These are phyloP conservation scores for Paramecium pentaurelia DNA, from an alignment of 73 alveolate species.

Conservation along the genomic window DNA sequence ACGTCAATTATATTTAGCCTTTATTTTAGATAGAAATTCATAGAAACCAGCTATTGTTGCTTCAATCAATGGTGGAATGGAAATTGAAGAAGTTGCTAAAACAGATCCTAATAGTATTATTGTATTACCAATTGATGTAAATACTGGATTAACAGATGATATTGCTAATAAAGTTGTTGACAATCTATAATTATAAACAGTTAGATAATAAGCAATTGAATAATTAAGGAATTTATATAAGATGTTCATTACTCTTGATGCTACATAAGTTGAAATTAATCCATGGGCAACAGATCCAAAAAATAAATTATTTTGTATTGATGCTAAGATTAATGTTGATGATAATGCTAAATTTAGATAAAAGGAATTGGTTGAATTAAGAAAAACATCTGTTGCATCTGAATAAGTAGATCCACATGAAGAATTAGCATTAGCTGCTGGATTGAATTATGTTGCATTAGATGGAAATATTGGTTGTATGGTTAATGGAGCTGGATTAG, in stretches of 20 bases:
- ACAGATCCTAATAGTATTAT: conserved; percentile 76
- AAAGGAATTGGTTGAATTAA: conserved; percentile 63
- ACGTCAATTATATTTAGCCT: conserved; percentile 72
- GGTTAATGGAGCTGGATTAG: conserved; percentile 98
- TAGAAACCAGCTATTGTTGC: conserved; percentile 73
- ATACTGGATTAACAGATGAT: conserved; percentile 67
- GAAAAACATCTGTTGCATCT: conserved; percentile 65
- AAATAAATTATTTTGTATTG: conserved; percentile 69
- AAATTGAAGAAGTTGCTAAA: conserved; percentile 85
- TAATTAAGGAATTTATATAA: conserved; percentile 68
- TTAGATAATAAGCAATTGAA: conserved; percentile 62
- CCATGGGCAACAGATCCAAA: conserved; percentile 88
- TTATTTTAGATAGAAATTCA: conserved; percentile 74
- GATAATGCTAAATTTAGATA: conserved; percentile 81
- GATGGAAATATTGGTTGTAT: conserved; percentile 94
- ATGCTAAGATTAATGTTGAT: conserved; percentile 83
- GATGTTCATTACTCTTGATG: conserved; percentile 70
- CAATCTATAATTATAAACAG: conserved; percentile 41
- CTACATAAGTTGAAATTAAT: conserved; percentile 79
- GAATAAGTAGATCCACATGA: conserved; percentile 70
- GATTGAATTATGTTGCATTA: conserved; percentile 80
- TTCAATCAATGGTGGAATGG: conserved; percentile 83
- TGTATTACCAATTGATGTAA: conserved; percentile 63
- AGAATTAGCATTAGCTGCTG: conserved; percentile 72
- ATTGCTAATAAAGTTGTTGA: conserved; percentile 65